Evolutionary conservation across 768 basidiomycete species (phyloP), one percentile per base, ranked within the genome.

Genomic region (Trametes villosa): DNA sequence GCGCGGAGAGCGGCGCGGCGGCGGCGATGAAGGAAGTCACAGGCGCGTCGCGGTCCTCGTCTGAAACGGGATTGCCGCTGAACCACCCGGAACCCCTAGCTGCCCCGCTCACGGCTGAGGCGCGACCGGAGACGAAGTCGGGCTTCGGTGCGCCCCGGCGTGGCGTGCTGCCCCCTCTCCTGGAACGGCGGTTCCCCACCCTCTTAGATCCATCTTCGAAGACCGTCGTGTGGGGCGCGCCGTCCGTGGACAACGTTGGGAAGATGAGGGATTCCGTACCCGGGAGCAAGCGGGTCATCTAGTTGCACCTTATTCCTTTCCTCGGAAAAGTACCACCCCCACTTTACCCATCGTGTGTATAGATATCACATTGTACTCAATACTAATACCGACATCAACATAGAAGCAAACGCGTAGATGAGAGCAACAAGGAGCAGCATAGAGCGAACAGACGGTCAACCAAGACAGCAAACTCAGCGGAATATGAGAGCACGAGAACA

Each of bases 151-250:
- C 31, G 11, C 31, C 53, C 24, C 54, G 47, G 26, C 72, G 78
- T 42, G 86, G 86, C 12, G 58, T 88, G 24, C 71, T 87, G 20
- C 73, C 71, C 7, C 74, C 75, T 22, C 57, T 78, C 22, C 67
- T 84, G 27, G 81, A 81, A 31, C 65, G 71, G 47, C 72, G 75
- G 15, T 81, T 81, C 47, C 86, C 86, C 2, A 65, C 72, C 46
- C 65, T 87, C 31, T 70, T 88, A 41, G 87, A 91, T 67, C 87
- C 88, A 11, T 71, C 77, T 62, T 74, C 71, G 38, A 88, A 86
- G 72, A 88, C 87, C 0, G 65, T 89, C 6, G 82, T 92, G 4
- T 88, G 85, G 86, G 87, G 86, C 31, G 90, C 91, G 27, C 90
- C 90, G 6, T 76, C 85, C 0, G 78, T 91, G 53, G 88, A 91